Evolutionary conservation across 768 basidiomycete genomes (phyloP), one percentile per base, ranked within the genome.

Genomic region (Cyclocybe aegerita): DNA sequence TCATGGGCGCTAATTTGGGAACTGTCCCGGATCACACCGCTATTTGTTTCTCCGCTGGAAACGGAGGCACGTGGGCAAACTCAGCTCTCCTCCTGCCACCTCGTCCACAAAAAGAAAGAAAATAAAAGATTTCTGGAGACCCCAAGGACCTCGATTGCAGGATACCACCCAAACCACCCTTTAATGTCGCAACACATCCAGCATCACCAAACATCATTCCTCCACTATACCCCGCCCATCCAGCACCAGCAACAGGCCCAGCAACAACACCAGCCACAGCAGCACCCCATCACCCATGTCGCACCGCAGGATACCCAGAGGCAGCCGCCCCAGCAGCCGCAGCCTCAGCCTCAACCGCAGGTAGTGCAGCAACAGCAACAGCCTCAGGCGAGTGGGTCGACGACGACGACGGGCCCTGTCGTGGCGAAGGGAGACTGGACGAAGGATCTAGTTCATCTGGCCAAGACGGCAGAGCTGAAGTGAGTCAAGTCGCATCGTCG

Each of bases 391-490:
- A 57, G 38, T 23, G 46, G 49, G 14, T 43, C 50, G 39, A 29
- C 29, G 31, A 2, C 29, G 31, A 2, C 30, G 9, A 43, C 39
- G 11, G 49, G 44, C 10, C 82, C 85, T n/a, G 68, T 90, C 44
- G 77, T 93, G 43, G 88, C 90, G 4, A 85, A 82, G 14, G 90
- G 89, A 7, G 89, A 92, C 66, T 93, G 90, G 90, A 90, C 88
- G 23, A 87, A 86, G 59, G 88, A 90, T 67, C 77, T 93, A 38
- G 86, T 93, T 31, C 88, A 92, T 46, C 77, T 93, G 9, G 90
- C 90, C 5, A 92, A 89, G 71, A 90, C 88, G 1, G 90, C 90
- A 7, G 90, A 93, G 64, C 77, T 93, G 61, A 93, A 93, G 90
- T 93, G 65, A 59, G 88, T 79, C 9, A 39, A 30, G 11, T n/a